These are phyloP conservation scores for Yarrowia porcina DNA, from an alignment of 805 yeast species.

Conservation along the genomic window DNA sequence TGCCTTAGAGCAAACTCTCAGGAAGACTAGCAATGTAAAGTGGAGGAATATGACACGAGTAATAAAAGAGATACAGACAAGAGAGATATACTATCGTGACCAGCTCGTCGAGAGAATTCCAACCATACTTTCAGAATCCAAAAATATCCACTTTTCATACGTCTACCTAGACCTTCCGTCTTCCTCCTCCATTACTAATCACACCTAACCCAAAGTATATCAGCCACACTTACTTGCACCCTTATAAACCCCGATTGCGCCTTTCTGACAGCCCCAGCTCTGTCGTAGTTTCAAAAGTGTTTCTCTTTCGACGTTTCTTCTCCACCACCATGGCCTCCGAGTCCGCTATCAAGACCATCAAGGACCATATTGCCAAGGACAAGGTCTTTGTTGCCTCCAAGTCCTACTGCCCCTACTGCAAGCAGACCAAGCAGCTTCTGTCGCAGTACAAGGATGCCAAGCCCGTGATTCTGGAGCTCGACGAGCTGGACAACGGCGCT, in stretches of 20 bases:
- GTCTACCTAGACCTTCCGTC: too few species aligned
- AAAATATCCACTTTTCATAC: too few species aligned
- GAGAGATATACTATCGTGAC: too few species aligned
- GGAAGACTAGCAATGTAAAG: too few species aligned
- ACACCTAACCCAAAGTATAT: background rate
- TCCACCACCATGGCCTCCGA: slow-evolving; percentile 24
- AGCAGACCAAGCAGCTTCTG: slow-evolving; percentile 47
- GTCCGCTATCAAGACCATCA: slow-evolving; percentile 26
- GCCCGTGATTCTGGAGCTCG: slow-evolving; percentile 50
- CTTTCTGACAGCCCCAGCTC: background rate
- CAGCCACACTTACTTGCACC: background rate
- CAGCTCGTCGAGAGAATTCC: background rate
- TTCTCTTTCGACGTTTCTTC: slow-evolving; percentile 25
- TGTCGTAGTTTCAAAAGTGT: background rate
- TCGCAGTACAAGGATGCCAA: slow-evolving; percentile 39
- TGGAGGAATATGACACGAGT: too few species aligned
- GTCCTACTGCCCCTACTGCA: slow-evolving; percentile 64
- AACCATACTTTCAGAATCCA: background rate
- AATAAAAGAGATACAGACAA: too few species aligned
- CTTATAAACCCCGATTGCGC: background rate
- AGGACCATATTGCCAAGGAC: slow-evolving; percentile 30
- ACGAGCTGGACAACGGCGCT: slow-evolving; percentile 59
- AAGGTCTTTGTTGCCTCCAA: slow-evolving; percentile 61
- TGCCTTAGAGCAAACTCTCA: slow-evolving; percentile 12
- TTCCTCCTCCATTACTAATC: background rate